Conservation (phyloP, 2,329 filamentous ascomycete species). For the Penicillium nordicum region DNA sequence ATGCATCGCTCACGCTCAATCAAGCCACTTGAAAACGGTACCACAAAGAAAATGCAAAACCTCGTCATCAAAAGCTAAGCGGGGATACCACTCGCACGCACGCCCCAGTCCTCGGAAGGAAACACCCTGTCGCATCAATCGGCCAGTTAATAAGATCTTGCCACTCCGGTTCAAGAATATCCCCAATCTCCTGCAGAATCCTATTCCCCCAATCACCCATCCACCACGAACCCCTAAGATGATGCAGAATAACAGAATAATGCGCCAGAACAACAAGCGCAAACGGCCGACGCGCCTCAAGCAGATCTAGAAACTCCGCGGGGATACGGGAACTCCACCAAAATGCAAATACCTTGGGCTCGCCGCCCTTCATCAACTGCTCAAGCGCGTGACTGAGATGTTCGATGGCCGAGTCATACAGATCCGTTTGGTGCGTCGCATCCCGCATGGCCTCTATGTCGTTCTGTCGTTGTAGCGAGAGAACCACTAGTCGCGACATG, state of each 20-base stretch:
- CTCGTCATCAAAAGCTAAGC: background rate
- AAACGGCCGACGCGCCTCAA: slow-evolving; percentile 38
- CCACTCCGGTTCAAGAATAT: slow-evolving; percentile 27
- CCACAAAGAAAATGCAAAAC: slow-evolving; percentile 3
- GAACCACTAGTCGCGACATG: slow-evolving; percentile 31
- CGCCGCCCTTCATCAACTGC: slow-evolving; percentile 29
- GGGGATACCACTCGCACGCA: background rate
- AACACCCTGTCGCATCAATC: slow-evolving; percentile 33
- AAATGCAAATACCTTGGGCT: slow-evolving; percentile 42
- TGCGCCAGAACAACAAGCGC: slow-evolving; percentile 45
- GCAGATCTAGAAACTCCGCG: slow-evolving; percentile 55
- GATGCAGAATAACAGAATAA: slow-evolving; percentile 52
- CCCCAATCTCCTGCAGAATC: slow-evolving; percentile 60
- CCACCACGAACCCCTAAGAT: slow-evolving; percentile 66
- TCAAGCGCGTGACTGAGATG: slow-evolving; percentile 28
- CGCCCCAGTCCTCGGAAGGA: slow-evolving; percentile 13
- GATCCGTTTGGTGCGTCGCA: slow-evolving; percentile 25
- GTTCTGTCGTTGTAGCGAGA: slow-evolving; percentile 27
- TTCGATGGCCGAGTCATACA: slow-evolving; percentile 28
- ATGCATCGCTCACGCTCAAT: background rate
- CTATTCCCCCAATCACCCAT: slow-evolving; percentile 62
- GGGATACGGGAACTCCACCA: slow-evolving; percentile 60
- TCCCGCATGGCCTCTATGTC: slow-evolving; percentile 19
- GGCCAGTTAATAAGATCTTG: slow-evolving; percentile 32
- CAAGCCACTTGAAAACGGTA: background rate